phyloP scores from a whole-genome alignment of 345 rosid genomes.

The Boechera retrofracta region DNA sequence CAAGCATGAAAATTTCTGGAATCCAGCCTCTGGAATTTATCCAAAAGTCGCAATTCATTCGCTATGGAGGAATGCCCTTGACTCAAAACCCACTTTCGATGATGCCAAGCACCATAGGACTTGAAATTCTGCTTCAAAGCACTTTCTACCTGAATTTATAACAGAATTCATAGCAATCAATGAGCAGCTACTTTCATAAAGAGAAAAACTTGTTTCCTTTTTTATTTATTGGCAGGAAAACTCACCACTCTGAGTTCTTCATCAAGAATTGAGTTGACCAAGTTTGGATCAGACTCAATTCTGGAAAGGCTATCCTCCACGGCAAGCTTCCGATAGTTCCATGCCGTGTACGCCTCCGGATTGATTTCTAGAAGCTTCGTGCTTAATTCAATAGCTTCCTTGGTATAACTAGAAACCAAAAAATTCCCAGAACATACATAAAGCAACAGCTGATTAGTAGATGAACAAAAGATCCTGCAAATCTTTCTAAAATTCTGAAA shows the following conservation, averaged over 20 bases:
- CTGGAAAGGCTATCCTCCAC: constrained; percentile 55
- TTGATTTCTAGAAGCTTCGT: constrained; percentile 82
- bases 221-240: not conserved
- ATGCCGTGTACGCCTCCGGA: constrained; percentile 84
- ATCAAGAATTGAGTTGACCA: constrained; percentile 61
- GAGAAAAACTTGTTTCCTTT: not conserved
- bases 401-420: constrained; percentile 59
- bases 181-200: not conserved
- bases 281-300: constrained; percentile 50
- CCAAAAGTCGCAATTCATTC: constrained; percentile 67
- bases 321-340: constrained; percentile 93
- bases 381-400: constrained; percentile 81
- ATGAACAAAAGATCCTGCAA: not conserved
- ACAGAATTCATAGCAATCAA: constrained; percentile 13
- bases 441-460: constrained; percentile 5
- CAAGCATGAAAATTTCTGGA: constrained; percentile 90
- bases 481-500: not conserved
- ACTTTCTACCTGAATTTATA: constrained; percentile 63
- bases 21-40: constrained; percentile 67
- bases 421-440: not conserved
- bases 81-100: constrained; percentile 86
- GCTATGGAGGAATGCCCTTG: constrained; percentile 74
- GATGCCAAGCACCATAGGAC: constrained; percentile 96
- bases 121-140: constrained; percentile 78
- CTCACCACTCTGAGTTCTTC: constrained; percentile 76